phyloP scores from a whole-genome alignment of 169 alveolate genomes.

The Plasmodium inui region DNA sequence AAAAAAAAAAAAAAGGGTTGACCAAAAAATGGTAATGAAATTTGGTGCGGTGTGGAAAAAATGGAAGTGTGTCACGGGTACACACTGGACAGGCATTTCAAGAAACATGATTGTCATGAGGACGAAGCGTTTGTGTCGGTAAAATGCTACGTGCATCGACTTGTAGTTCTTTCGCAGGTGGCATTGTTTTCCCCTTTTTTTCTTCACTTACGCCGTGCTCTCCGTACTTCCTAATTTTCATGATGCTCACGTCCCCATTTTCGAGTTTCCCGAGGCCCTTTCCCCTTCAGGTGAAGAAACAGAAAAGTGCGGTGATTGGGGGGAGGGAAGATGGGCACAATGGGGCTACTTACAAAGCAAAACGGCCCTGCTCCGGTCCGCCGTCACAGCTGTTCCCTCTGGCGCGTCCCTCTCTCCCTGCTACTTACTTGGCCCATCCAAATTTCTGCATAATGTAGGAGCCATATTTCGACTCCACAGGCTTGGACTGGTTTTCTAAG shows the following conservation, averaged over 20 bases:
- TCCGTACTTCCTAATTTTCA: slow-evolving; percentile 68
- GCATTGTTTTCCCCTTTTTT: background rate
- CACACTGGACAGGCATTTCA: background rate
- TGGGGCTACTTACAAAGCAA: background rate
- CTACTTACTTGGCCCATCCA: slow-evolving; percentile 71
- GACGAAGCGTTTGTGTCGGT: background rate
- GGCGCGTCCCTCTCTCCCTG: background rate
- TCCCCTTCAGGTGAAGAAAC: slow-evolving; percentile 35
- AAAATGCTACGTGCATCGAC: background rate
- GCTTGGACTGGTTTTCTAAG: slow-evolving; percentile 69
- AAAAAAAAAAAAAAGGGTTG: background rate
- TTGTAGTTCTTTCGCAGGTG: background rate
- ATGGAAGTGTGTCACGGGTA: background rate
- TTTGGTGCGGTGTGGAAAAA: background rate
- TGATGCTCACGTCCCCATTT: slow-evolving; percentile 51
- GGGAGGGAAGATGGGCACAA: background rate
- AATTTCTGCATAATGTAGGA: slow-evolving; percentile 63
- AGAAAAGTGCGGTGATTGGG: background rate
- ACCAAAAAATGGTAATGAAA: background rate
- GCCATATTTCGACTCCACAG: slow-evolving; percentile 72
- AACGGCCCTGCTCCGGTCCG: background rate
- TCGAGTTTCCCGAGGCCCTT: slow-evolving; percentile 72
- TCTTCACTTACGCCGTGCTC: slow-evolving; percentile 63
- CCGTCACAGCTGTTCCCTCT: background rate
- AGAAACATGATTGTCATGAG: background rate